Base-by-base conservation (phyloP, 2,329 filamentous ascomycete genomes). In the Phialocephala sp. region DNA sequence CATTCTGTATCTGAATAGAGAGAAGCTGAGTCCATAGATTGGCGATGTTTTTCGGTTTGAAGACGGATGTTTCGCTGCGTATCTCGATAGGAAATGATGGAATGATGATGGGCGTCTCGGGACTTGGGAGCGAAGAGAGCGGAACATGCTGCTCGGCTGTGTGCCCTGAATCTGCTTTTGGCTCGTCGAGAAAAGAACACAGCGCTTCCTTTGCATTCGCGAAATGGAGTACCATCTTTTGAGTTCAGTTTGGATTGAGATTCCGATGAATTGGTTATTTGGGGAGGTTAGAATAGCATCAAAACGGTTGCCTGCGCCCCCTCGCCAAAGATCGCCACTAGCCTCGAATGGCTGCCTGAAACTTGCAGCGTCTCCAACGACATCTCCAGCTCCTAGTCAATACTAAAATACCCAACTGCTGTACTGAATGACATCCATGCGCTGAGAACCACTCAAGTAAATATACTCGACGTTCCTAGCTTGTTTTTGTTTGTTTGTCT, bases 1-100 rank as follows among this genome's bases (percentile, higher is more conserved):
- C 66, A 63, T 65, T 65, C 52, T 65, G 63, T 15, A 62, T 62
- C 32, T 65, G 62, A n/a, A 67, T 67, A 15, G 60, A 61, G 15
- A 67, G 59, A 8, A 65, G 37, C 35, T 67, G 62, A 27, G 57
- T 20, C 66, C 66, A 67, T 35, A 67, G 55, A 54, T 63, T 60
- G 1, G 62, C 66, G 11, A 67, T 56, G 20, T 41, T 62, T 47
- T 57, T 65, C 12, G 43, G 59, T 8, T 56, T 60, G 39, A 62
- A 65, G 32, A 41, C 36, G 14, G 60, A 22, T 35, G 52, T 59
- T 50, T 65, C 50, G 60, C 56, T 65, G 47, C 47, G 55, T 14
- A 67, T 54, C 18, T 65, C 43, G 39, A 67, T 63, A 1, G 66
- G 66, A 35, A 54, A 60, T 36, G 36, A 22, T 12, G 35, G n/a